phyloP scores from a whole-genome alignment of 108 stramenopile genomes.

The Mediolabrus comicus region DNA sequence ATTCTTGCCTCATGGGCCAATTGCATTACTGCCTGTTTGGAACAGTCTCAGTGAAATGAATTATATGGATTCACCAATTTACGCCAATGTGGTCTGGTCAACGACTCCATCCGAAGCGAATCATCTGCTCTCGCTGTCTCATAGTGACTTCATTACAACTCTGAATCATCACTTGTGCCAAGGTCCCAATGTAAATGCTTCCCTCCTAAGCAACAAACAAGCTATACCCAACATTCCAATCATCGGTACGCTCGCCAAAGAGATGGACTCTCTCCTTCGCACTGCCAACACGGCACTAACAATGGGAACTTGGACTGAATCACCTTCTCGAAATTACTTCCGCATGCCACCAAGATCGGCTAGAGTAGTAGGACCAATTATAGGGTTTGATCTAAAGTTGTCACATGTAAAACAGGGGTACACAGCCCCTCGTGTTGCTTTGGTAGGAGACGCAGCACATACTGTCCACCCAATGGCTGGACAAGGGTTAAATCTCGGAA shows the following conservation, averaged over 20 bases:
- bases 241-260: constrained; percentile 23
- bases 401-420: constrained; percentile 40
- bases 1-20: constrained; percentile 66
- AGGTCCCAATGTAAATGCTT: constrained; percentile 62
- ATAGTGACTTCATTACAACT: constrained; percentile 34
- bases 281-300: constrained; percentile 44
- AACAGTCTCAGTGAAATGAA: constrained; percentile 18
- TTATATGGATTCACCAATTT: constrained; percentile 13
- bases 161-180: constrained; percentile 63
- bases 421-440: constrained; percentile 54
- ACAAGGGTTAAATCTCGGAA: constrained; percentile 94
- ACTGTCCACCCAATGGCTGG: constrained; percentile 98
- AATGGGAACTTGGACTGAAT: constrained; percentile 54
- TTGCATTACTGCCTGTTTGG: constrained; percentile 80
- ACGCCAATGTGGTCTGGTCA: constrained; percentile 88
- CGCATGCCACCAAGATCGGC: constrained; percentile 44
- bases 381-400: constrained; percentile 43
- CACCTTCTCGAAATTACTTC: constrained; percentile 58
- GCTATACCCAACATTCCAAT: constrained; percentile 14
- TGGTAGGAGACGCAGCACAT: constrained; percentile 96
- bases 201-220: constrained; percentile 10
- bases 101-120: constrained; percentile 64
- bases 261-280: constrained; percentile 39
- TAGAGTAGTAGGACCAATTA: constrained; percentile 23
- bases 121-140: constrained; percentile 33